Percentiles rank a stretch among this genome's conserved stretches.
phyloP scores from a whole-genome alignment of 371 early-diverging fungal genomes.

The Gilbertella persicaria region DNA sequence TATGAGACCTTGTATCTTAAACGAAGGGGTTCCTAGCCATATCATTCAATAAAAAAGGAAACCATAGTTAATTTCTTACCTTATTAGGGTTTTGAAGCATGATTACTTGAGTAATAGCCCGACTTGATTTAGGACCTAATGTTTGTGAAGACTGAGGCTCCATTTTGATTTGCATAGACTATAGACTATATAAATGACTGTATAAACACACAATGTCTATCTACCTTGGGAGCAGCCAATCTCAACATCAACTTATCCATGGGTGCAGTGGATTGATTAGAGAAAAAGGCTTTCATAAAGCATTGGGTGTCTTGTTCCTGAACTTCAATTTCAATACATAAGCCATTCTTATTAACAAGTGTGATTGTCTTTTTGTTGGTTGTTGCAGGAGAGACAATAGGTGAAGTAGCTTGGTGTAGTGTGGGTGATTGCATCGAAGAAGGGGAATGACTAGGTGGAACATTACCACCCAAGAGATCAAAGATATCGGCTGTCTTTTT shows the following conservation, averaged over 20 bases:
- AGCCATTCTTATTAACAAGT: slow-evolving; percentile 45
- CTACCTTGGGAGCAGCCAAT: slow-evolving; percentile 60
- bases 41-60: neutral
- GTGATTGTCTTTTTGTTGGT: neutral
- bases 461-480: slow-evolving; percentile 20
- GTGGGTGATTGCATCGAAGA: neutral
- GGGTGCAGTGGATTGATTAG: slow-evolving; percentile 53
- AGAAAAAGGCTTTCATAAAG: slow-evolving; percentile 45
- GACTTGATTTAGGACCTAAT: slow-evolving; percentile 62
- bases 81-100: slow-evolving; percentile 58
- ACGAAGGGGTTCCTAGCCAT: slow-evolving; percentile 57
- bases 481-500: slow-evolving; percentile 23
- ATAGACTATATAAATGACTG: slow-evolving; percentile 25
- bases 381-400: neutral
- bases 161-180: slow-evolving; percentile 70
- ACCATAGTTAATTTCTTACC: slow-evolving; percentile 14
- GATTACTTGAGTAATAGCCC: slow-evolving; percentile 59
- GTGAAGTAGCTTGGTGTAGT: slow-evolving; percentile 4
- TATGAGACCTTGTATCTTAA: slow-evolving; percentile 74
- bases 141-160: slow-evolving; percentile 63
- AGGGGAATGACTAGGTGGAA: slow-evolving; percentile 9
- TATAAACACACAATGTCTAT: neutral
- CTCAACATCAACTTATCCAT: slow-evolving; percentile 54
- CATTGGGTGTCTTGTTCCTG: slow-evolving; percentile 13
- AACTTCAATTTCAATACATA: slow-evolving; percentile 34